Evolutionary conservation across 73 alveolate genomes (phyloP).

Genomic region (Paramecium tetraurelia): DNA sequence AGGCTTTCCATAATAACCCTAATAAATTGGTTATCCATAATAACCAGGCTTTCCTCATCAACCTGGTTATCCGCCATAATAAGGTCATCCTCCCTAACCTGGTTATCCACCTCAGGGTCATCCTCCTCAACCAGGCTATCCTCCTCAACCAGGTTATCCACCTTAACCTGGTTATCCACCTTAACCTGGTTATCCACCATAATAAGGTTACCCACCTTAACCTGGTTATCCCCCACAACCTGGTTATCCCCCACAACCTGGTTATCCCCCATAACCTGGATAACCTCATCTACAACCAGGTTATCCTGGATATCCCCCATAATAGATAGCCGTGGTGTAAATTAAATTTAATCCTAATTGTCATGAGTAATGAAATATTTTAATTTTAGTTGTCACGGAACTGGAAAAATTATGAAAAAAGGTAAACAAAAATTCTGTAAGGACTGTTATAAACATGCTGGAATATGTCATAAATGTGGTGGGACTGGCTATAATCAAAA

Average conservation of each 20-base stretch:
- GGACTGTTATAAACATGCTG: constrained; percentile 5
- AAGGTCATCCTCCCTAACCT: neutral
- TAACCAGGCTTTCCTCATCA: neutral
- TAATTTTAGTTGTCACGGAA: neutral
- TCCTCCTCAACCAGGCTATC: neutral
- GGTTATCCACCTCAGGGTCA: neutral
- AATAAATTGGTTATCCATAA: neutral
- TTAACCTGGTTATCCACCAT: neutral
- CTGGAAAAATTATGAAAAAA: neutral
- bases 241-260: neutral
- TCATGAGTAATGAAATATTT: neutral
- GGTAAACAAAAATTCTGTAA: neutral
- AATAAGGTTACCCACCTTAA: neutral
- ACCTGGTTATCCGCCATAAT: neutral
- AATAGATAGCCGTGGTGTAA: neutral
- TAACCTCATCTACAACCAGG: too few species aligned
- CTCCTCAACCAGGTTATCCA: neutral
- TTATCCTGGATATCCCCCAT: neutral
- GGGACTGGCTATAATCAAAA: neutral
- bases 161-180: neutral
- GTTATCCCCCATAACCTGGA: neutral
- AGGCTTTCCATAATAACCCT: neutral
- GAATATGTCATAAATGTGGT: constrained; percentile 31
- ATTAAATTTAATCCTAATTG: neutral
- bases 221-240: neutral